Evolutionary conservation across 768 basidiomycete species (phyloP).

Genomic region (Antrodiella citrinella): DNA sequence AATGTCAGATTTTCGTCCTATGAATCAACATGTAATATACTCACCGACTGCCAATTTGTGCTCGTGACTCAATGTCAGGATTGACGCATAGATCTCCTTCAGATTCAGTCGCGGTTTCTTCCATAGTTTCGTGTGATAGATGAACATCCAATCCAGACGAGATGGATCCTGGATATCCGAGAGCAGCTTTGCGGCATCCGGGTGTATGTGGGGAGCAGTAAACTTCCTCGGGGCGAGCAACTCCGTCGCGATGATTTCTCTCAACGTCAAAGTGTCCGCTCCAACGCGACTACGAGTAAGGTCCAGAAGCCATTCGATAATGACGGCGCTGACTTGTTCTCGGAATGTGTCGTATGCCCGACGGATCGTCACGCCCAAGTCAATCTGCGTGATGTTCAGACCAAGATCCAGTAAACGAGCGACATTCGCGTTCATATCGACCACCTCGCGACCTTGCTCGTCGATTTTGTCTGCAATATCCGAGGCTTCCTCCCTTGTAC

Average conservation of each 20-base stretch:
- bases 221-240: conserved; percentile 55
- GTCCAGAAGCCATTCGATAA: conserved; percentile 83
- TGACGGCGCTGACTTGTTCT: conserved; percentile 75
- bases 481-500: conserved; percentile 48
- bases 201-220: conserved; percentile 28
- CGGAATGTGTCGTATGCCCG: conserved; percentile 82
- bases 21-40: conserved; percentile 18
- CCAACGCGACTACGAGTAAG: conserved; percentile 66
- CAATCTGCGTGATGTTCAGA: conserved; percentile 75
- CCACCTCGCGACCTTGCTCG: conserved; percentile 71
- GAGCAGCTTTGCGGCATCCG: conserved; percentile 14
- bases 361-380: conserved; percentile 85
- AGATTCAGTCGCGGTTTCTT: conserved; percentile 73
- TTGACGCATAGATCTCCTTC: conserved; percentile 75
- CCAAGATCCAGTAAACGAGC: conserved; percentile 66
- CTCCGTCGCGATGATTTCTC: conserved; percentile 67
- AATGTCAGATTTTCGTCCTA: conserved; percentile 6
- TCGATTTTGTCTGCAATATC: conserved; percentile 58
- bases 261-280: conserved; percentile 55
- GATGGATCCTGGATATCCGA: conserved; percentile 40
- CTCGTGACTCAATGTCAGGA: conserved; percentile 61
- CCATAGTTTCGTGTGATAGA: conserved; percentile 82
- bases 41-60: conserved; percentile 76
- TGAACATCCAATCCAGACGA: conserved; percentile 65
- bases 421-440: conserved; percentile 60